These are phyloP conservation scores for Prunus padus DNA, from an alignment of 306 rosid genomes.

Conservation along the genomic window DNA sequence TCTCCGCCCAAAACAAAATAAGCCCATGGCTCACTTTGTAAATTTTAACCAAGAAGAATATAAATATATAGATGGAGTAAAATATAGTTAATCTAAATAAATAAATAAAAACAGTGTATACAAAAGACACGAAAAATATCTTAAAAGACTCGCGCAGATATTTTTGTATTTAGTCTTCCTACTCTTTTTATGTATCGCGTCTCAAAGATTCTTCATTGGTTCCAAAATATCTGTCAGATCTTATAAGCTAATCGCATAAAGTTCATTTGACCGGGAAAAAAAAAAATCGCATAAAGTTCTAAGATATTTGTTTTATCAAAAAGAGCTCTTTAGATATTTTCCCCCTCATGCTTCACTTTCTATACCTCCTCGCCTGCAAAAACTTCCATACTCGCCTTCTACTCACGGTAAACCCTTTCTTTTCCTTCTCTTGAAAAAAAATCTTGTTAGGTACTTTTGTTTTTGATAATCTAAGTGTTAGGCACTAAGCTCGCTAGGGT, in stretches of 20 bases:
- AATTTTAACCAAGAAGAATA: too few species aligned
- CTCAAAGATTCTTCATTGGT: not conserved
- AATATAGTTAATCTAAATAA: too few species aligned
- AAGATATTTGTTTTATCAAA: not conserved
- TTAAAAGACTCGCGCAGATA: not conserved
- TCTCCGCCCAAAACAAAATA: not conserved
- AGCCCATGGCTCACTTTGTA: too few species aligned
- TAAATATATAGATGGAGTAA: too few species aligned
- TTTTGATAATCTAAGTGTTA: not conserved
- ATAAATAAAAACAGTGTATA: too few species aligned
- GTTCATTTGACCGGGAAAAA: not conserved
- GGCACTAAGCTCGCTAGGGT: not conserved
- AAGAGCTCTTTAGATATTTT: slow-evolving; percentile 7
- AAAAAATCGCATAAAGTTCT: not conserved
- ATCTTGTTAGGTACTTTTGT: not conserved
- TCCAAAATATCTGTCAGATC: not conserved
- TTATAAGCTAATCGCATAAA: not conserved
- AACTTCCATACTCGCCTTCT: not conserved
- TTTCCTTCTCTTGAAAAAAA: not conserved
- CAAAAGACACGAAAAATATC: too few species aligned
- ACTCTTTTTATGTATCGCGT: not conserved
- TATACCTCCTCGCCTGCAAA: slow-evolving; percentile 5
- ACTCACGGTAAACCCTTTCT: not conserved
- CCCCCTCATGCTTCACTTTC: not conserved
- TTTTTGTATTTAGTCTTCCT: not conserved